phyloP scores from a whole-genome alignment of 2,329 filamentous ascomycete species.

The Colletotrichum horii region DNA sequence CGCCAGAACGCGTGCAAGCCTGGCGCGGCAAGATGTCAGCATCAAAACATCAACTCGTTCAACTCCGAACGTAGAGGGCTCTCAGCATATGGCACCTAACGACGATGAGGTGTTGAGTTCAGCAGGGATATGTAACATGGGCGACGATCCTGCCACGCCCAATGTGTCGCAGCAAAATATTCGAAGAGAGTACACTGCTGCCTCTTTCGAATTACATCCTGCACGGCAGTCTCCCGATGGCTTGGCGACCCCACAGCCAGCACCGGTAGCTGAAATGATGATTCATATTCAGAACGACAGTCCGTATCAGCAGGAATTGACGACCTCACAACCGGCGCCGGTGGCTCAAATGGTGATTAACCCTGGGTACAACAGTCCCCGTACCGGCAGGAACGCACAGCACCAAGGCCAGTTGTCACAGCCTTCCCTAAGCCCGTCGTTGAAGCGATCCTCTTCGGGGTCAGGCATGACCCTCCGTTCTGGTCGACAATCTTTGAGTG shows the following conservation, averaged over 20 bases:
- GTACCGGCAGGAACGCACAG: not conserved
- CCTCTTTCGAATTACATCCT: not conserved
- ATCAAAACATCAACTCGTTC: not conserved
- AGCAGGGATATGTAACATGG: not conserved
- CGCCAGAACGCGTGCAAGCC: not conserved
- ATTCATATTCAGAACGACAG: not conserved
- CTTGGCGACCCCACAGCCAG: not conserved
- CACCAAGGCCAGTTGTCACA: not conserved
- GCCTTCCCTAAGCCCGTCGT: not conserved
- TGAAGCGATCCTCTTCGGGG: not conserved
- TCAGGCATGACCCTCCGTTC: not conserved
- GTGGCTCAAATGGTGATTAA: not conserved
- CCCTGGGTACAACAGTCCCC: fast-evolving
- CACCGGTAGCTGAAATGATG: not conserved
- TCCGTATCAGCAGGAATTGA: not conserved
- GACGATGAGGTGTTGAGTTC: not conserved
- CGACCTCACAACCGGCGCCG: not conserved
- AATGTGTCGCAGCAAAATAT: not conserved
- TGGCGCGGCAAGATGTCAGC: not conserved
- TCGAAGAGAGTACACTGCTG: not conserved
- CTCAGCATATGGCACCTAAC: not conserved
- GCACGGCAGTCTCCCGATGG: not conserved
- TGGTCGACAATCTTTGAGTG: not conserved
- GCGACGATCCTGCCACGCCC: not conserved
- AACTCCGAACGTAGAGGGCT: not conserved